phyloP scores from a whole-genome alignment of 768 basidiomycete species.

The Coprinellus micaceus region DNA sequence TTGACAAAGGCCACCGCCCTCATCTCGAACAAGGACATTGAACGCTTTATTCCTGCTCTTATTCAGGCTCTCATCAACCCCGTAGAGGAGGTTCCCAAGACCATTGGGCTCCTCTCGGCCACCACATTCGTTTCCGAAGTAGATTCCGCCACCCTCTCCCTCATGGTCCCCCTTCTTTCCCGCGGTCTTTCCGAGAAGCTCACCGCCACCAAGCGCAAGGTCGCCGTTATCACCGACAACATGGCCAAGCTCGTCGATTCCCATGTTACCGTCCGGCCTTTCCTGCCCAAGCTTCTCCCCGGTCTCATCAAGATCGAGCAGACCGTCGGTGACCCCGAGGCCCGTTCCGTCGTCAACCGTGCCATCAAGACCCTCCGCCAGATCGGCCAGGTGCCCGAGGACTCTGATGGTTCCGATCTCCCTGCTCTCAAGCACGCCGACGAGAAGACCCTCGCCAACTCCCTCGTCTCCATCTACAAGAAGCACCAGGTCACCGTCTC shows the following conservation, averaged over 20 bases:
- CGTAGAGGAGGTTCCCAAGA: slow-evolving; percentile 97
- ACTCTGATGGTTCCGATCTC: slow-evolving; percentile 87
- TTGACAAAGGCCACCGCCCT: slow-evolving; percentile 92
- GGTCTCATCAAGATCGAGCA: slow-evolving; percentile 94
- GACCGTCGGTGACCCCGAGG: slow-evolving; percentile 96
- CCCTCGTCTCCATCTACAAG: slow-evolving; percentile 79
- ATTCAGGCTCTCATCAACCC: slow-evolving; percentile 98
- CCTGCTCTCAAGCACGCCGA: slow-evolving; percentile 81
- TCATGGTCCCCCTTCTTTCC: slow-evolving; percentile 94
- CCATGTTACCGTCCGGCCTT: slow-evolving; percentile 90
- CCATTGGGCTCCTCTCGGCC: slow-evolving; percentile 91
- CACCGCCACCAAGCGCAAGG: slow-evolving; percentile 95
- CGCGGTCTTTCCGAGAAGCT: slow-evolving; percentile 94
- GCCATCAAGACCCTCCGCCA: slow-evolving; percentile 96
- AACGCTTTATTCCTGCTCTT: slow-evolving; percentile 95
- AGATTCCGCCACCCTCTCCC: slow-evolving; percentile 92
- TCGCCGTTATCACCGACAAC: slow-evolving; percentile 97
- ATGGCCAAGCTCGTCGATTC: slow-evolving; percentile 99
- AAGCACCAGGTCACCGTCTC: slow-evolving; percentile 67
- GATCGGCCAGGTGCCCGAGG: slow-evolving; percentile 82
- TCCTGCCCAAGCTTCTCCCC: slow-evolving; percentile 93
- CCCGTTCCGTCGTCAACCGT: slow-evolving; percentile 85
- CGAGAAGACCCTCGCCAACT: slow-evolving; percentile 56
- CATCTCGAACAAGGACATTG: slow-evolving; percentile 97
- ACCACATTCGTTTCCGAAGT: slow-evolving; percentile 99